Conservation (phyloP, 176 grass and related monocot genomes). For the Microstegium vimineum region DNA sequence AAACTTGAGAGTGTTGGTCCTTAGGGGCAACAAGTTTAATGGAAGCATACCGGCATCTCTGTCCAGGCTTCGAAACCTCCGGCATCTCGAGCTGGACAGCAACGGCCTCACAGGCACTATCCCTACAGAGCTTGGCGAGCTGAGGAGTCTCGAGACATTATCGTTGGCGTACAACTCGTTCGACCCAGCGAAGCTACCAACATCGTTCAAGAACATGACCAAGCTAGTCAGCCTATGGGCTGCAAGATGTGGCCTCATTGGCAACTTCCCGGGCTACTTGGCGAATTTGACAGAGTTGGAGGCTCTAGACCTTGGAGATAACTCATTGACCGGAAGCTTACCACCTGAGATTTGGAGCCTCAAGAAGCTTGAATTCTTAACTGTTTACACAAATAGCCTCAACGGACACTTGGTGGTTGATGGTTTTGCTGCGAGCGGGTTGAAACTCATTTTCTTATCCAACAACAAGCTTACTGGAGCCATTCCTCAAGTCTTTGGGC, state of each 20-base stretch:
- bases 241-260: conserved; percentile 9
- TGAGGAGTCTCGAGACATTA: too few species aligned
- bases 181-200: background rate
- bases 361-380: too few species aligned
- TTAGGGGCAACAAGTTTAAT: too few species aligned
- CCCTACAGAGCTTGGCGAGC: background rate
- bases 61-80: background rate
- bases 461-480: background rate
- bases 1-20: too few species aligned
- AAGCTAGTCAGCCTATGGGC: conserved; percentile 1
- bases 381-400: too few species aligned
- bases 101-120: background rate
- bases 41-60: too few species aligned
- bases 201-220: conserved; percentile 40
- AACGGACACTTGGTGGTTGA: conserved; percentile 22
- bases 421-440: conserved; percentile 13
- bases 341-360: too few species aligned
- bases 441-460: background rate
- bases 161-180: background rate
- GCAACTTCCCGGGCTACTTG: conserved; percentile 38
- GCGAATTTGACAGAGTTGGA: background rate
- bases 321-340: too few species aligned
- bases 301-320: too few species aligned
- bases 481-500: background rate
- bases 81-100: background rate